These are phyloP conservation scores for Penicillium hesseltinei DNA, from an alignment of 2,329 filamentous ascomycete genomes.

Conservation along the genomic window DNA sequence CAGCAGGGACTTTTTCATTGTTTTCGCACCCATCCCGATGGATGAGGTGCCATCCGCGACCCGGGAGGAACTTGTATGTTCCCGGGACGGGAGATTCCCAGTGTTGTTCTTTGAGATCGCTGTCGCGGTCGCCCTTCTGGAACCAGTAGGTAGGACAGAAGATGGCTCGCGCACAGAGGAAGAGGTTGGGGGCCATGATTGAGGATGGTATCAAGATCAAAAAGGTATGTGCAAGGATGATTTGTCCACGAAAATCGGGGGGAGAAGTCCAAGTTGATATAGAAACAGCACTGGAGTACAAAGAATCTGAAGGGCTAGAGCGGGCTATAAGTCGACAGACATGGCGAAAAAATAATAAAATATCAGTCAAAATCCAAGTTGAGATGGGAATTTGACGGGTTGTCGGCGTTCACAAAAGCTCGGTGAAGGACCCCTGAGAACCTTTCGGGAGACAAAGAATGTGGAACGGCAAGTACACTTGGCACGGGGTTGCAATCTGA, in stretches of 20 bases:
- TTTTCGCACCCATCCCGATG: slow-evolving; percentile 37
- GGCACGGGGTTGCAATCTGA: slow-evolving; percentile 11
- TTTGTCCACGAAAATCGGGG: background rate
- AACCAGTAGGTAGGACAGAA: slow-evolving; percentile 54
- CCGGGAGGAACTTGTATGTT: slow-evolving; percentile 51
- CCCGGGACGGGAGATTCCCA: slow-evolving; percentile 50
- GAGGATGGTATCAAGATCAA: slow-evolving; percentile 9
- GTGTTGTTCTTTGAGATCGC: slow-evolving; percentile 46
- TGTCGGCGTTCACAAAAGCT: slow-evolving; percentile 15
- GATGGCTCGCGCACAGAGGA: slow-evolving; percentile 49
- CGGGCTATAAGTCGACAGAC: slow-evolving; percentile 34
- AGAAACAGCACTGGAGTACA: slow-evolving; percentile 29
- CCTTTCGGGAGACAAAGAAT: slow-evolving; percentile 12
- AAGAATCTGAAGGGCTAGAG: slow-evolving; percentile 14
- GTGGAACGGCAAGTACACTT: slow-evolving; percentile 7
- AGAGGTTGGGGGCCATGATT: slow-evolving; percentile 52
- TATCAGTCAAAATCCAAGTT: slow-evolving; percentile 18
- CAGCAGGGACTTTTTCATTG: slow-evolving; percentile 35
- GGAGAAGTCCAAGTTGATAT: slow-evolving; percentile 2
- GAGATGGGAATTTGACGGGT: slow-evolving; percentile 12
- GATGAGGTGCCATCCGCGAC: slow-evolving; percentile 52
- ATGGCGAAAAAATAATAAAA: slow-evolving; percentile 26
- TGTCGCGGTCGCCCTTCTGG: slow-evolving; percentile 39
- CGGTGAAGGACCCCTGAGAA: slow-evolving; percentile 16
- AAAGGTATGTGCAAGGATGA: background rate